Conservation (phyloP, 78 protist species). For the Cavenderia fasciculata region DNA sequence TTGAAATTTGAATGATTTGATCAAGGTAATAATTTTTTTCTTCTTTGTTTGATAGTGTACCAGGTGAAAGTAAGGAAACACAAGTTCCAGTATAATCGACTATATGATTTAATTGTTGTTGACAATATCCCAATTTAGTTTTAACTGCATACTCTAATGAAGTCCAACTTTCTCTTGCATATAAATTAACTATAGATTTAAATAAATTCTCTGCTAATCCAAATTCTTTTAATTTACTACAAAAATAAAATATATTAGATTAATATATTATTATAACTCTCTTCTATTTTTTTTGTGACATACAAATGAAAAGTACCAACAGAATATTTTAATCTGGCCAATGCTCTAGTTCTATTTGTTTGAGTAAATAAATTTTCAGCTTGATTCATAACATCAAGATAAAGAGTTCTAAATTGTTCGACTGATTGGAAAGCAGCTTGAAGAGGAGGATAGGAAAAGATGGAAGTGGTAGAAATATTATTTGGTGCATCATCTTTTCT, state of each 20-base stretch:
- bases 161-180: conserved; percentile 44
- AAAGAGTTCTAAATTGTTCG: conserved; percentile 27
- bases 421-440: conserved; percentile 27
- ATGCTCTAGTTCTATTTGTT: conserved; percentile 50
- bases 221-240: conserved; percentile 18
- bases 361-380: conserved; percentile 34
- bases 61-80: conserved; percentile 36
- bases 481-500: too few relatives aligned
- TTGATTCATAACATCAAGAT: conserved; percentile 20
- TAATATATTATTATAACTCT: not conserved
- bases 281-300: not conserved
- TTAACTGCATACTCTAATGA: conserved; percentile 41
- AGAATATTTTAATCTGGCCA: conserved; percentile 29
- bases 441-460: conserved; percentile 26
- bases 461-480: not conserved
- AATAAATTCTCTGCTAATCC: conserved; percentile 20
- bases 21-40: conserved; percentile 31
- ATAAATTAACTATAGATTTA: conserved; percentile 36
- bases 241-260: not conserved
- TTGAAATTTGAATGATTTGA: conserved; percentile 11
- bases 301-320: conserved; percentile 35
- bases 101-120: conserved; percentile 29
- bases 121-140: conserved; percentile 52
- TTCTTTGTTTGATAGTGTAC: not conserved
- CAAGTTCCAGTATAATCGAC: conserved; percentile 47